Base-by-base conservation (phyloP, 352 stramenopile genomes). In the Globisporangium megalacanthum region DNA sequence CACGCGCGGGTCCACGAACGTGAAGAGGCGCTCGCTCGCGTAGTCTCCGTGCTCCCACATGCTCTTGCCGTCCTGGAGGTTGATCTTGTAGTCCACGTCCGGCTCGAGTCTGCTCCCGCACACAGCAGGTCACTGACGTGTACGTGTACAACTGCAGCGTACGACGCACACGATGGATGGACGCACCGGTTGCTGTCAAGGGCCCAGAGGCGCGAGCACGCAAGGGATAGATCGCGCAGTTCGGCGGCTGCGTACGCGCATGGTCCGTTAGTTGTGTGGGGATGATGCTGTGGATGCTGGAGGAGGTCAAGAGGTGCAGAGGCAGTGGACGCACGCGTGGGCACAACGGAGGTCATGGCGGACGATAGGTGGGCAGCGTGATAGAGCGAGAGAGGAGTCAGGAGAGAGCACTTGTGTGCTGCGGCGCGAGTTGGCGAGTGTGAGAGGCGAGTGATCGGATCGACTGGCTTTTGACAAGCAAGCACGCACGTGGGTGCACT, bases 31-130 rank as follows among this genome's bases (percentile, higher is more conserved):
- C 14, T 98, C 92, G 37, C 56, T 60, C 2, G 95, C 93, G 6
- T 73, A 74, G 62, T 98, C 94, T 6, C 91, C 89, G 49, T 87
- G 86, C 54, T 91, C 71, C 66, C 86, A 98, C 14, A 83, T 77
- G 51, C 79, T 88, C 69, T 98, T 98, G 36, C 88, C 89, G 17
- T 86, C 71, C 72, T 98, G 94, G 13, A 98, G 73, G 65, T 98
- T 92, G 50, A 98, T 90, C 51, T 79, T 70, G 60, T 98, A 98
- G 69, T 98, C 84, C 45, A 88, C 74, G 54, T 86, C 77, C 0
- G 94, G 89, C 52, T 83, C 73, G 7, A 98, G 78, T 19, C 83
- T 79, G 59, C 66, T 70, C 29, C 42, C 37, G 39, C 14, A 37
- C 19, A 11, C 25, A 25, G 14, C 6, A 2, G 33, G 11, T 11